These are phyloP conservation scores for Boletus rubescentipes DNA, from an alignment of 768 basidiomycete genomes.

Conservation along the genomic window DNA sequence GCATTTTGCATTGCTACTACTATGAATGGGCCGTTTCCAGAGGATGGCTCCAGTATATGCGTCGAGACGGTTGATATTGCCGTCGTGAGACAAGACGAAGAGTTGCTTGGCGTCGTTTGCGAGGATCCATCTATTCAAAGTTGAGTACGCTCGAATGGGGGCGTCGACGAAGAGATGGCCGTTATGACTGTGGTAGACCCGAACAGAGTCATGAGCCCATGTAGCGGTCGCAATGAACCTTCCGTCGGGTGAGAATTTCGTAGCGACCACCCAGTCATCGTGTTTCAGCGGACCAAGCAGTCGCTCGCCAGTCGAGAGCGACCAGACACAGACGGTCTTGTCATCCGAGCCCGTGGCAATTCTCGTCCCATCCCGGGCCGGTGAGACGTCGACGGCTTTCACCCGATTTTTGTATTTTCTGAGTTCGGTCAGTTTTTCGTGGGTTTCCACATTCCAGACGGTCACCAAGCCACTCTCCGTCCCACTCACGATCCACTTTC, in stretches of 20 bases:
- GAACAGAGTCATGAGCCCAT: background rate
- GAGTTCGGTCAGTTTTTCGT: background rate
- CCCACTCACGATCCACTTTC: no score
- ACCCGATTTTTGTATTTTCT: background rate
- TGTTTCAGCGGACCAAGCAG: background rate
- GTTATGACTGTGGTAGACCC: background rate
- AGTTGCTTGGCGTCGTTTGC: background rate
- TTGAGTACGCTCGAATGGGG: background rate
- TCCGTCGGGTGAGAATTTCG: background rate
- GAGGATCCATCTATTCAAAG: background rate
- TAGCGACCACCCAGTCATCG: background rate
- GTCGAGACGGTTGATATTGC: background rate
- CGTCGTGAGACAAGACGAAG: background rate
- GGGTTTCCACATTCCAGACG: conserved; percentile 1
- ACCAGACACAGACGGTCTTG: background rate
- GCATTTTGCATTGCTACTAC: no score
- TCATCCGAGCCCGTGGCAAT: background rate
- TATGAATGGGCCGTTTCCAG: background rate
- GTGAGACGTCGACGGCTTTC: conserved; percentile 6
- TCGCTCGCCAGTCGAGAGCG: background rate
- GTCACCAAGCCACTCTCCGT: background rate
- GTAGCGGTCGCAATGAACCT: background rate
- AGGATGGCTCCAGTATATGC: background rate
- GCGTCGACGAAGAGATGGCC: background rate
- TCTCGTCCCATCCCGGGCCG: background rate